These are phyloP conservation scores for Stephanocyclus meneghinianus DNA, from an alignment of 352 stramenopile genomes.

Conservation along the genomic window DNA sequence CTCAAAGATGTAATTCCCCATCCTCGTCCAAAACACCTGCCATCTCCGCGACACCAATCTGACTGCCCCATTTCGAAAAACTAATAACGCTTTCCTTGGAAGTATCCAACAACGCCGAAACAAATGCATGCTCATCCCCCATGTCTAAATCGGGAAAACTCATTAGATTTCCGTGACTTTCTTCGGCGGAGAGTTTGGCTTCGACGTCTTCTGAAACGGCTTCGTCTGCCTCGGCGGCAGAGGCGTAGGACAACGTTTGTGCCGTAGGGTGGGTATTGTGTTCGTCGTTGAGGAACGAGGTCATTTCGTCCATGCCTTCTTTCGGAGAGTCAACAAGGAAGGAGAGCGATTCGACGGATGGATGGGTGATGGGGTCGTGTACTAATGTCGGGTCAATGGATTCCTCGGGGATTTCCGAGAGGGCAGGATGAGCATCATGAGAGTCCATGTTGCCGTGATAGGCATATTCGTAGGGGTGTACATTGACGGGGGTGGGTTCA, in stretches of 20 bases:
- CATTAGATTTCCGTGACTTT: constrained; percentile 47
- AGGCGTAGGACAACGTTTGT: constrained; percentile 15
- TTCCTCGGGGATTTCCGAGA: neutral
- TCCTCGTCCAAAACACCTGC: neutral
- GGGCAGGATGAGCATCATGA: neutral
- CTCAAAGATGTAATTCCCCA: neutral
- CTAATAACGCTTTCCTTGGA: constrained; percentile 26
- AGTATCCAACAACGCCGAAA: constrained; percentile 72
- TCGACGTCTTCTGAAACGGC: constrained; percentile 14
- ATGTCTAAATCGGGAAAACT: constrained; percentile 73
- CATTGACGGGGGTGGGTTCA: constrained; percentile 8
- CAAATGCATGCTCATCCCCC: constrained; percentile 78
- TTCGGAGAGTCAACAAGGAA: constrained; percentile 40
- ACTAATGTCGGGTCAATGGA: neutral
- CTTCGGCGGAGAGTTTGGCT: constrained; percentile 7
- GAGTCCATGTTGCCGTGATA: neutral
- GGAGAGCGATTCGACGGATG: constrained; percentile 35
- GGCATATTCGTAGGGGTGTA: neutral
- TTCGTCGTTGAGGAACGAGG: constrained; percentile 20
- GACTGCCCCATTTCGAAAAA: constrained; percentile 31
- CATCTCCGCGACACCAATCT: constrained; percentile 8
- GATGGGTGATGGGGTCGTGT: constrained; percentile 25
- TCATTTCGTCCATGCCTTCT: constrained; percentile 14
- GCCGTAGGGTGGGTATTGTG: neutral
- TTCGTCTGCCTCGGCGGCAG: constrained; percentile 31